Percentiles rank a stretch among this genome's conserved stretches.
These are phyloP conservation scores for Ottelia alismoides DNA, from an alignment of 106 monocot genomes.

Conservation along the genomic window DNA sequence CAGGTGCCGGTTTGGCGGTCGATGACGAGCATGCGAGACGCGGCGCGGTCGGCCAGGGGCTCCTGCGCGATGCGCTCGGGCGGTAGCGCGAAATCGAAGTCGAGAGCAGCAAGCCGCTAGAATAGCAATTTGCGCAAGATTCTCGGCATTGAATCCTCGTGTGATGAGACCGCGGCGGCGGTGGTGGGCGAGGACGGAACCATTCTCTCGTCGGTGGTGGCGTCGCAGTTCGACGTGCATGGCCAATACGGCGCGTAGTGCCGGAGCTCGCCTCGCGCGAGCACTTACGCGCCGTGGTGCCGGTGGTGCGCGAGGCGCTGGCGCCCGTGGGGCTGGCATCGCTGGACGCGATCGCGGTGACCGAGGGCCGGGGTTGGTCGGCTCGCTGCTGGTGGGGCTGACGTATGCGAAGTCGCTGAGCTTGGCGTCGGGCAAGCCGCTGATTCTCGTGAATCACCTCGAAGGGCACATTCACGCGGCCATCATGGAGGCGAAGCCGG, in stretches of 20 bases:
- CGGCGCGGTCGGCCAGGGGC: too few species aligned
- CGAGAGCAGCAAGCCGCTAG: too few species aligned
- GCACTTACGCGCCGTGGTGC: neutral
- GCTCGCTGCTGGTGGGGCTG: neutral
- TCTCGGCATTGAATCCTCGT: neutral
- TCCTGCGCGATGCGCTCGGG: too few species aligned
- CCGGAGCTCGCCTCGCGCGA: neutral
- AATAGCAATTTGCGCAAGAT: too few species aligned
- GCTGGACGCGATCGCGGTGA: neutral
- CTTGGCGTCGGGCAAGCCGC: neutral
- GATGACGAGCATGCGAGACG: too few species aligned
- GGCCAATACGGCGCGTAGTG: neutral
- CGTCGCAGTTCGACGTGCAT: neutral
- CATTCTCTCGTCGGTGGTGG: neutral
- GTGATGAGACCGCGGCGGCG: neutral
- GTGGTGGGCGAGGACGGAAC: neutral
- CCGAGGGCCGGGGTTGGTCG: neutral
- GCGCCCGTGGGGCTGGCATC: neutral
- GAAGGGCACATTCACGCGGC: neutral
- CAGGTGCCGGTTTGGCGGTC: too few species aligned
- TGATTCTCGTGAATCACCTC: neutral
- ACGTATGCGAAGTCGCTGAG: neutral
- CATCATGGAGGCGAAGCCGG: neutral
- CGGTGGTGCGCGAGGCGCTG: neutral
- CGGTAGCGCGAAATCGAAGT: too few species aligned